A percentile compares a stretch with the other conserved stretches of the same genome.
Conservation (phyloP, 208 protist genomes). For the Trypanosoma caninum region DNA sequence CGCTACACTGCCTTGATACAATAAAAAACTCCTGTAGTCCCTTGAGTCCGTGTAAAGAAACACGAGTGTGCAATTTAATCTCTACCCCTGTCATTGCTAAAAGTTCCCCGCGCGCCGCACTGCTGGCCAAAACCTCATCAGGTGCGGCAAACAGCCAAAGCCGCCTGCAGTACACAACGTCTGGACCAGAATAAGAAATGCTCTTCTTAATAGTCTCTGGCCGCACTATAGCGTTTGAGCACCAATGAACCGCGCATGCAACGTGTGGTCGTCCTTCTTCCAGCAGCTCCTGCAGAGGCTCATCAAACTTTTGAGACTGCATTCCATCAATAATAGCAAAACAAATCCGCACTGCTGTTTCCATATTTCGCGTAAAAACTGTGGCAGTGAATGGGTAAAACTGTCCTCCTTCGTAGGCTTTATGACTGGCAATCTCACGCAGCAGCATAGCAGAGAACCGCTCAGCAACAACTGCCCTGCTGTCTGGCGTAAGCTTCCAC, state of each 20-base stretch:
- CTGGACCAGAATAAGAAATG: conserved; percentile 61
- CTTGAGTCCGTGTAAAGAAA: conserved; percentile 61
- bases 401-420: conserved; percentile 65
- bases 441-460: conserved; percentile 33
- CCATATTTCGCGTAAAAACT: conserved; percentile 45
- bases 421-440: conserved; percentile 30
- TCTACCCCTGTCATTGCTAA: neutral
- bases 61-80: conserved; percentile 22
- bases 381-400: conserved; percentile 66
- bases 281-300: conserved; percentile 44
- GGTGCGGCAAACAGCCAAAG: conserved; percentile 74
- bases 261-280: conserved; percentile 51
- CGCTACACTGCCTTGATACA: conserved; percentile 27
- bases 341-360: conserved; percentile 53
- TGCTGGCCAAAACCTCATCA: conserved; percentile 53
- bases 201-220: conserved; percentile 25
- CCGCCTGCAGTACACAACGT: conserved; percentile 56
- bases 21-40: conserved; percentile 55
- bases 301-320: conserved; percentile 50
- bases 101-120: neutral
- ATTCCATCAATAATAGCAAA: conserved; percentile 56
- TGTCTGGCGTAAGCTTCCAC: conserved; percentile 57
- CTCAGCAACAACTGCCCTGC: conserved; percentile 59
- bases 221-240: conserved; percentile 54
- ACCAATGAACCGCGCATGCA: conserved; percentile 79